A percentile compares a stretch with the other conserved stretches of the same genome.
Conservation (phyloP, 441 rosid genomes). For the Bruguiera hainesii region DNA sequence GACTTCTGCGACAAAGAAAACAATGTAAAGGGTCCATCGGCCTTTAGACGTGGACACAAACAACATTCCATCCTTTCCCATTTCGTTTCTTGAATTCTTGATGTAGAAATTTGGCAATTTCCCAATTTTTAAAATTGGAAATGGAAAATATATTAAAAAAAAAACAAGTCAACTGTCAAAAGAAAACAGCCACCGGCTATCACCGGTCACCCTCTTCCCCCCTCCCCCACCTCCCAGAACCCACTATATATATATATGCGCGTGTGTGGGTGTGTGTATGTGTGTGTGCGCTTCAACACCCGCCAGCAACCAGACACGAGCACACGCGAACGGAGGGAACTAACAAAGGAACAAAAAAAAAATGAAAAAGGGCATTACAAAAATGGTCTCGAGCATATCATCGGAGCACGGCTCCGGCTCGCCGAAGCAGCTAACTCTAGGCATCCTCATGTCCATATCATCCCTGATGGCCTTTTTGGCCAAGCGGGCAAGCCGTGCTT, state of each 20-base stretch:
- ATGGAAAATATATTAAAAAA: not conserved
- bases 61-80: too few relatives aligned
- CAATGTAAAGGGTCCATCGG: too few relatives aligned
- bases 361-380: not conserved
- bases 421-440: constrained; percentile 30
- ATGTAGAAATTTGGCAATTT: not conserved
- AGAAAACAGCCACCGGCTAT: constrained; percentile 30
- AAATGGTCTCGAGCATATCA: constrained; percentile 29
- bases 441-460: constrained; percentile 37
- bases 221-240: not conserved
- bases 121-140: not conserved
- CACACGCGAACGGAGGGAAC: not conserved
- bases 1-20: too few relatives aligned
- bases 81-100: not conserved
- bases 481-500: constrained; percentile 42
- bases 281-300: not conserved
- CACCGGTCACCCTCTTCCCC: constrained; percentile 20
- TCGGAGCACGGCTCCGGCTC: constrained; percentile 30
- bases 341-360: not conserved
- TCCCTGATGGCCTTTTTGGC: constrained; percentile 41
- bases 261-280: not conserved
- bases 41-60: too few relatives aligned
- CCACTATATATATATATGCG: constrained; percentile 2
- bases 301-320: not conserved
- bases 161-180: constrained; percentile 17